Conservation (phyloP, 2,329 filamentous ascomycete species). For the Aspergillus clavatus region DNA sequence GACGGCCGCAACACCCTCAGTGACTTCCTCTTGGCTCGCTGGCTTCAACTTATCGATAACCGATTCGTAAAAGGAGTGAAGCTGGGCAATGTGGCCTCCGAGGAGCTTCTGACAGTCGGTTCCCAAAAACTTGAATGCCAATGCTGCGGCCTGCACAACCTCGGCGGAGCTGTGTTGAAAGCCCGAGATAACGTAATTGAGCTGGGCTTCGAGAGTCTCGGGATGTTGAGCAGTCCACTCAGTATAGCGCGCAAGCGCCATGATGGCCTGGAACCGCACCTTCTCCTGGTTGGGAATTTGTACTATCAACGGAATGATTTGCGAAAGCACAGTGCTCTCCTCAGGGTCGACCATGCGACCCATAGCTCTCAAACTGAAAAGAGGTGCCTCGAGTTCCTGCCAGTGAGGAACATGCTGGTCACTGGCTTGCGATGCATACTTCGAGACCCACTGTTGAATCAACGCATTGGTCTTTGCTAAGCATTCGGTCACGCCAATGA, state of each 20-base stretch:
- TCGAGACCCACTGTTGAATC: constrained; percentile 83
- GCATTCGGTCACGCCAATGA: constrained; percentile 89
- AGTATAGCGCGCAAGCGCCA: constrained; percentile 93
- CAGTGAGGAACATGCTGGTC: constrained; percentile 78
- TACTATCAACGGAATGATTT: constrained; percentile 87
- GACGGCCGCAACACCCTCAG: constrained; percentile 89
- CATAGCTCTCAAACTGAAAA: constrained; percentile 94
- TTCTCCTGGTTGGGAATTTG: constrained; percentile 96
- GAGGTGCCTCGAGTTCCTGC: constrained; percentile 91
- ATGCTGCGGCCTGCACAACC: constrained; percentile 82
- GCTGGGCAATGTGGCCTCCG: constrained; percentile 73
- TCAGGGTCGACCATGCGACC: constrained; percentile 91
- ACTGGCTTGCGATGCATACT: constrained; percentile 70
- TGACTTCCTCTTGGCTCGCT: constrained; percentile 89
- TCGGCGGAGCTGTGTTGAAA: constrained; percentile 87
- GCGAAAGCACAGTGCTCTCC: constrained; percentile 79
- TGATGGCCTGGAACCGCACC: constrained; percentile 95
- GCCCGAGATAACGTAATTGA: constrained; percentile 91
- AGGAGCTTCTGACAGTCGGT: constrained; percentile 87
- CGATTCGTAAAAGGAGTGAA: constrained; percentile 89
- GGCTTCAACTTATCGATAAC: constrained; percentile 81
- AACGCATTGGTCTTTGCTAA: constrained; percentile 80
- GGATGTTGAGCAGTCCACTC: constrained; percentile 96
- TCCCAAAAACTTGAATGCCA: constrained; percentile 96
- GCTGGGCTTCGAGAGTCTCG: constrained; percentile 84